phyloP scores from a whole-genome alignment of 2,329 filamentous ascomycete species.

The Microcyclospora pomicola region DNA sequence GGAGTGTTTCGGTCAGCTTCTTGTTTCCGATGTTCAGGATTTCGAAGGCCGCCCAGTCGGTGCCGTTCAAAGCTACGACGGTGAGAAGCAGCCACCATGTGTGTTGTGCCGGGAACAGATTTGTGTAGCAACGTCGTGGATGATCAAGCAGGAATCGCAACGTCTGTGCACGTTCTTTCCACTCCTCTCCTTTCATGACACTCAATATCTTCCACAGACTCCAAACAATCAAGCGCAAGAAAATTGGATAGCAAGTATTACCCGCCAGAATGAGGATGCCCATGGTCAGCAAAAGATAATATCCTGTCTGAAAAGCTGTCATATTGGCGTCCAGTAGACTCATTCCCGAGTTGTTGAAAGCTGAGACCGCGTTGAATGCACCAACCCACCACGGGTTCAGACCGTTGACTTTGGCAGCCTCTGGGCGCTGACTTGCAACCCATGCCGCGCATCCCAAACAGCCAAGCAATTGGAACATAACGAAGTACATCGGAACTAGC shows the following conservation, averaged over 20 bases:
- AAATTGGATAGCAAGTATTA: constrained; percentile 44
- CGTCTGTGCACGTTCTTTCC: constrained; percentile 28
- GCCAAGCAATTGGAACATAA: constrained; percentile 45
- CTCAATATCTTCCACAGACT: constrained; percentile 35
- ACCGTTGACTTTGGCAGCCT: constrained; percentile 39
- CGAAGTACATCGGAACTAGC: constrained; percentile 47
- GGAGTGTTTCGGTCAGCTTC: constrained; percentile 31
- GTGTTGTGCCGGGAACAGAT: constrained; percentile 45
- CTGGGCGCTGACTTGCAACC: constrained; percentile 40
- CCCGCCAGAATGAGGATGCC: constrained; percentile 38
- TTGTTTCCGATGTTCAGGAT: constrained; percentile 44
- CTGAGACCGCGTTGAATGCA: constrained; percentile 52
- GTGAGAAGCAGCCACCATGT: constrained; percentile 45
- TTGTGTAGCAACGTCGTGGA: constrained; percentile 48
- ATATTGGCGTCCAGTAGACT: constrained; percentile 53
- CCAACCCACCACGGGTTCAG: constrained; percentile 56
- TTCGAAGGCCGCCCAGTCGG: constrained; percentile 39
- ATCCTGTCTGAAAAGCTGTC: constrained; percentile 40
- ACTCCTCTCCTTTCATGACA: constrained; percentile 18
- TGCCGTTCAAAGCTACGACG: constrained; percentile 38
- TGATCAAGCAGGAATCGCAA: constrained; percentile 48
- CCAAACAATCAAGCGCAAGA: constrained; percentile 47
- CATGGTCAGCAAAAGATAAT: constrained; percentile 36
- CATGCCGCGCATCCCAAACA: constrained; percentile 48
- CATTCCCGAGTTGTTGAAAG: constrained; percentile 62